These are phyloP conservation scores for Babesia bovis DNA, from an alignment of 169 alveolate genomes.

Conservation along the genomic window DNA sequence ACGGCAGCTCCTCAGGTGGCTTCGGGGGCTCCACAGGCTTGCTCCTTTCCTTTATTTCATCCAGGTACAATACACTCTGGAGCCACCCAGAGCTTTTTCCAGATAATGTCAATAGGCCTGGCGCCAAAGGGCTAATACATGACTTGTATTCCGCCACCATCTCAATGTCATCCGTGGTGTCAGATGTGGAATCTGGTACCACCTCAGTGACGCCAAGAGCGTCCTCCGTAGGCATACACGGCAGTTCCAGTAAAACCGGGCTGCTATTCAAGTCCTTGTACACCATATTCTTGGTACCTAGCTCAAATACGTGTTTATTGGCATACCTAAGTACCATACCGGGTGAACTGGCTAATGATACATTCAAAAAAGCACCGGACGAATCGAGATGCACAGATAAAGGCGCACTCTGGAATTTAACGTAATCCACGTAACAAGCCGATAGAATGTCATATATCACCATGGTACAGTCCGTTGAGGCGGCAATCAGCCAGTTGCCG, in stretches of 20 bases:
- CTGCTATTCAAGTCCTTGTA: conserved; percentile 46
- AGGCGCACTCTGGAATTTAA: conserved; percentile 33
- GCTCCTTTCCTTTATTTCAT: conserved; percentile 58
- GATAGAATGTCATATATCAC: conserved; percentile 55
- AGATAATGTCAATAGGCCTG: conserved; percentile 53
- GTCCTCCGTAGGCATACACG: conserved; percentile 18
- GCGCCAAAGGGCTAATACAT: conserved; percentile 16
- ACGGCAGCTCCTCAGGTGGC: conserved; percentile 54
- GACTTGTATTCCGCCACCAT: conserved; percentile 22
- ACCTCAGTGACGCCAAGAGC: background rate
- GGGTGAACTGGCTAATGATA: conserved; percentile 54
- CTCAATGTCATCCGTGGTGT: conserved; percentile 20
- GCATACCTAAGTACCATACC: conserved; percentile 56
- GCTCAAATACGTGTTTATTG: conserved; percentile 59
- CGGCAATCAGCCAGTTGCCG: conserved; percentile 61
- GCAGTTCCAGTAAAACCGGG: conserved; percentile 44
- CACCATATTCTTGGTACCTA: conserved; percentile 46
- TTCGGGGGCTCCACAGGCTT: conserved; percentile 63
- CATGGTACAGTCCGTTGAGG: conserved; percentile 42
- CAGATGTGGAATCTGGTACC: background rate
- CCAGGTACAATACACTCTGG: conserved; percentile 50
- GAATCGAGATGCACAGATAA: conserved; percentile 47
- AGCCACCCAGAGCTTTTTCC: conserved; percentile 43
- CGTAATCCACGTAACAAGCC: conserved; percentile 66
- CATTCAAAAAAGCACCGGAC: conserved; percentile 53